A percentile compares a stretch with the other conserved stretches of the same genome.
Evolutionary conservation across 257 asterid species (phyloP).

Genomic region (Ilex asprella): DNA sequence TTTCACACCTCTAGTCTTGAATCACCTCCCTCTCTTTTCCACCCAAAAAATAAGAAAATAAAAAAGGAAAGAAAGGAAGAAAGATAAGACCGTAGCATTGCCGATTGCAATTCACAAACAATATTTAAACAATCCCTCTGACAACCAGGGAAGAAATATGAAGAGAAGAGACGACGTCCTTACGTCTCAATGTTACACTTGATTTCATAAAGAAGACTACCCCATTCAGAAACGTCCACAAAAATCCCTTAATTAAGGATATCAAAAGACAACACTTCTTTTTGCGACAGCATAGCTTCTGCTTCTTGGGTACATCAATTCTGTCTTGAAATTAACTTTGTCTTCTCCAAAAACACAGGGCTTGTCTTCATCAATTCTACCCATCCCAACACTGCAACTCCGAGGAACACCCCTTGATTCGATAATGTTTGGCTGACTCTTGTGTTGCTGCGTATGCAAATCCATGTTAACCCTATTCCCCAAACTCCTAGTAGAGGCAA

Average conservation of each 20-base stretch:
- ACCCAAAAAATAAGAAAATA: no score
- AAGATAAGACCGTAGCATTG: no score
- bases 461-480: constrained; percentile 19
- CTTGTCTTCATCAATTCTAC: constrained; percentile 73
- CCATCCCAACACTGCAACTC: constrained; percentile 72
- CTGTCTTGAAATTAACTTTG: constrained; percentile 14
- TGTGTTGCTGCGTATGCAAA: constrained; percentile 23
- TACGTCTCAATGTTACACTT: no score
- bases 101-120: no score
- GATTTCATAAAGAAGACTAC: no score
- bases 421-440: constrained; percentile 5
- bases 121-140: no score
- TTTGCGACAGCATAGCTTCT: constrained; percentile 49
- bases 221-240: no score
- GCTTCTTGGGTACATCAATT: constrained; percentile 43
- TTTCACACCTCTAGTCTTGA: no score
- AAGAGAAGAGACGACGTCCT: no score
- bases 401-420: constrained; percentile 43
- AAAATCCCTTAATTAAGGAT: background rate
- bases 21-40: no score
- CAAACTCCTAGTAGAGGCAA: constrained; percentile 39
- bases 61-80: no score
- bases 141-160: no score
- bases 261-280: constrained; percentile 3
- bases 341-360: constrained; percentile 44